Evolutionary conservation across 2,329 filamentous ascomycete species (phyloP).

Genomic region (Colletotrichum neosansevieriae): DNA sequence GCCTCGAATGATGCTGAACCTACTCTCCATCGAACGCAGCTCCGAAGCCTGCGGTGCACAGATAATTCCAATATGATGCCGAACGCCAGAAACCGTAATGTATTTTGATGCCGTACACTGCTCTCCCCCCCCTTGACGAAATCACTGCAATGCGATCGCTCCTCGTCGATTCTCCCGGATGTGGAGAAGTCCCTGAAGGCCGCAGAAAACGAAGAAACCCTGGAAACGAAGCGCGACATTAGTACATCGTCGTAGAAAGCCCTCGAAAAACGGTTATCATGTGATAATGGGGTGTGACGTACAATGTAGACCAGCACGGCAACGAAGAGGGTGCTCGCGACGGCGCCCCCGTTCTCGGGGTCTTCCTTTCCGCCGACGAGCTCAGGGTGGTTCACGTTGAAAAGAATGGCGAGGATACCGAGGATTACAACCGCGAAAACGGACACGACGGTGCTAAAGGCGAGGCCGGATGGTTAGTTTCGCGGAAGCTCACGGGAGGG

Average conservation of each 20-base stretch:
- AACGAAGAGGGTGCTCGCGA: slow-evolving; percentile 87
- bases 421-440: slow-evolving; percentile 75
- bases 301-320: slow-evolving; percentile 92
- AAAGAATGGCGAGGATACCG: slow-evolving; percentile 76
- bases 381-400: slow-evolving; percentile 83
- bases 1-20: slow-evolving; percentile 1
- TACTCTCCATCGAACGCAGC: slow-evolving; percentile 11
- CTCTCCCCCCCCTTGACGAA: not conserved
- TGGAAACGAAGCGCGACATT: slow-evolving; percentile 49
- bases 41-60: slow-evolving; percentile 18
- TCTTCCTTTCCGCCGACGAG: slow-evolving; percentile 82
- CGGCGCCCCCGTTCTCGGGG: slow-evolving; percentile 78
- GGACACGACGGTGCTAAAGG: slow-evolving; percentile 77
- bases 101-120: slow-evolving; percentile 36
- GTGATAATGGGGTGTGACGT: slow-evolving; percentile 55
- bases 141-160: slow-evolving; percentile 77
- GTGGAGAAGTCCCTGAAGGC: slow-evolving; percentile 88
- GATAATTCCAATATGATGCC: slow-evolving; percentile 35
- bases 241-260: not conserved
- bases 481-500: not conserved
- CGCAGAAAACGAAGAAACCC: slow-evolving; percentile 93
- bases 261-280: not conserved
- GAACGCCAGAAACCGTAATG: slow-evolving; percentile 39
- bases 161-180: slow-evolving; percentile 84
- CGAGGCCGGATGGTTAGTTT: slow-evolving; percentile 1